Evolutionary conservation across 1,284 basidiomycete species (phyloP).

Genomic region (Hymenochaete sp.): DNA sequence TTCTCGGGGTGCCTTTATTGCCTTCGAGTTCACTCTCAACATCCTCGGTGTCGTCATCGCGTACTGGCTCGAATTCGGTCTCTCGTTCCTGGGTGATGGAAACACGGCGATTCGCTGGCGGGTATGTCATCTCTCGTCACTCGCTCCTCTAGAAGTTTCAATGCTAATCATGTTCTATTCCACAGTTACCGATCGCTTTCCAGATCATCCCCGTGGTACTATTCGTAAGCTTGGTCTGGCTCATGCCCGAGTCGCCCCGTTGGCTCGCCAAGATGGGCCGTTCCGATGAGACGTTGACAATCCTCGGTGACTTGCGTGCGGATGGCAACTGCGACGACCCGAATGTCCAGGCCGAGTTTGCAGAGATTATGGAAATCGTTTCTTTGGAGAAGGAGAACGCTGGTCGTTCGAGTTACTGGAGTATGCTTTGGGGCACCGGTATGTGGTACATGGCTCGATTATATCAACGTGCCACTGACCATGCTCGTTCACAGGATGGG

Average conservation of each 20-base stretch:
- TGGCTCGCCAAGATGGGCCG: slow-evolving; percentile 48
- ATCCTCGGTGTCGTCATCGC: slow-evolving; percentile 47
- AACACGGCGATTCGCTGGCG: slow-evolving; percentile 35
- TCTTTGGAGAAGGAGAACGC: slow-evolving; percentile 35
- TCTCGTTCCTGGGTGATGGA: slow-evolving; percentile 41
- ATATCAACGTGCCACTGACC: too few species aligned
- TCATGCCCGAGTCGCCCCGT: slow-evolving; percentile 46
- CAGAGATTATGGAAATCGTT: slow-evolving; percentile 37
- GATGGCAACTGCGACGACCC: slow-evolving; percentile 19
- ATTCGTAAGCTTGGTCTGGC: slow-evolving; percentile 30
- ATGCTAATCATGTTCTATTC: slow-evolving; percentile 21
- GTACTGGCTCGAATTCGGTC: slow-evolving; percentile 47
- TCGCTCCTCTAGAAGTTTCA: background rate
- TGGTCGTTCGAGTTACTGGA: slow-evolving; percentile 36
- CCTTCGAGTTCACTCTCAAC: slow-evolving; percentile 33
- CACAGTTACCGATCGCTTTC: slow-evolving; percentile 40
- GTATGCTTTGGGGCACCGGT: slow-evolving; percentile 41
- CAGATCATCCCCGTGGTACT: slow-evolving; percentile 38
- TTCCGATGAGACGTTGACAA: slow-evolving; percentile 35
- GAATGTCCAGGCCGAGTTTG: slow-evolving; percentile 25
- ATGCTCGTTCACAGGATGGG: too few species aligned
- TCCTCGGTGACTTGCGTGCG: slow-evolving; percentile 30
- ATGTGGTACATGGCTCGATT: too few species aligned
- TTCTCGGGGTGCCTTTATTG: slow-evolving; percentile 33
- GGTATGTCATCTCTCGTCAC: slow-evolving; percentile 22